These are phyloP conservation scores for Fonsecaea erecta DNA, from an alignment of 2,329 filamentous ascomycete species.

Conservation along the genomic window DNA sequence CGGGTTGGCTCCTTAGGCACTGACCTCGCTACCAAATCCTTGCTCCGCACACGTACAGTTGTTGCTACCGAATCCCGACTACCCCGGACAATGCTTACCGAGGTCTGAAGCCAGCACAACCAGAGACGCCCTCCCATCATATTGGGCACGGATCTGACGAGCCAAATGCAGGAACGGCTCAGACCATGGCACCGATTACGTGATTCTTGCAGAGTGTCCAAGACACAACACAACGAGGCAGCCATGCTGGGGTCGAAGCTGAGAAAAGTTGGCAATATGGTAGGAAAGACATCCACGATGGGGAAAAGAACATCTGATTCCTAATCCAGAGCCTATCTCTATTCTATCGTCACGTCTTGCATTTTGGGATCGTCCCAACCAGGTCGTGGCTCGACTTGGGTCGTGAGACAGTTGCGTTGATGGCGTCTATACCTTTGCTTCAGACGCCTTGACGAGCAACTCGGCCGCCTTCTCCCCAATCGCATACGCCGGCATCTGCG, in stretches of 20 bases:
- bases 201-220: not conserved
- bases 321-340: not conserved
- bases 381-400: not conserved
- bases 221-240: not conserved
- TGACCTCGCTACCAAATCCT: too few species aligned
- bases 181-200: too few species aligned
- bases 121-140: not conserved
- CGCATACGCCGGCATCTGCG: constrained; percentile 62
- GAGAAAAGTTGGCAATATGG: not conserved
- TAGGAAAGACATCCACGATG: not conserved
- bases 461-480: constrained; percentile 61
- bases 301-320: not conserved
- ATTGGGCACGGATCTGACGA: not conserved
- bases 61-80: not conserved
- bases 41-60: too few species aligned
- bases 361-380: not conserved
- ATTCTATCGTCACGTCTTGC: not conserved
- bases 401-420: not conserved
- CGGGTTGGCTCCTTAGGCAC: too few species aligned
- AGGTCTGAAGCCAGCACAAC: not conserved
- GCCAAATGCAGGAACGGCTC: too few species aligned
- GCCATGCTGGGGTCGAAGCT: not conserved
- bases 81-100: not conserved
- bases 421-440: not conserved
- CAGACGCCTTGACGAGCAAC: constrained; percentile 48